Evolutionary conservation across 176 grass and related monocot species (phyloP), one percentile per base, ranked within the genome.

Genomic region (Puya raimondii): DNA sequence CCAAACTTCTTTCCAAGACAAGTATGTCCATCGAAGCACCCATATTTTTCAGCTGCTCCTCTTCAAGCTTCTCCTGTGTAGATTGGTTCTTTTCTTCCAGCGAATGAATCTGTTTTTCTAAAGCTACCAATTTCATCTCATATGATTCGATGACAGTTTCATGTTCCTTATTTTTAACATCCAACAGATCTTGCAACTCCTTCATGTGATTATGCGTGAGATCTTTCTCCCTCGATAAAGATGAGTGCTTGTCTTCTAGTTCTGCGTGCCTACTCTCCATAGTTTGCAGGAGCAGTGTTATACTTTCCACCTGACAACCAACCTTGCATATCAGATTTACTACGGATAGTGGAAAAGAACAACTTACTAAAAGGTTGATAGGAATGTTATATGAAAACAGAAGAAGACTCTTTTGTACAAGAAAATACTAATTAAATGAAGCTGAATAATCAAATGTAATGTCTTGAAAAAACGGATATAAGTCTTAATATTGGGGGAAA

Each of bases 1-100:
- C 80, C 73, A 92, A 89, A 80, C 71, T 85, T 48, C 54, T 88
- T 70, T 91, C 69, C 71, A 93, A 86, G 48, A 91, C 75, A 65
- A 86, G 76, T 76, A 80, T 85, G 67, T 70, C 75, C 70, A 92
- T 72, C 27, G 69, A 86, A 72, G 67, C 63, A 84, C 50, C 75
- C 8, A 83, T 76, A 53, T 70, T 67, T 64, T 82, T 87, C 49
- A 81, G 59, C 48, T 93, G 79, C 75, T 91, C 74, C 23, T 80
- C 74, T 82, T 91, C 76, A 70, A 93, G 77, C 73, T 78, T 69
- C 56, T 82, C 75, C 48, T 87, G 70, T 69, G 74, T 80, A 48
- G 63, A 65, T 48, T 70, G 68, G 16, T 53, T 88, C 83, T 84
- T 74, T 47, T 88, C 69, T 73, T 72, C 71, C 65, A 88, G 72